Conservation (phyloP, 139 green algal species). For the Tetraselmis striata region DNA sequence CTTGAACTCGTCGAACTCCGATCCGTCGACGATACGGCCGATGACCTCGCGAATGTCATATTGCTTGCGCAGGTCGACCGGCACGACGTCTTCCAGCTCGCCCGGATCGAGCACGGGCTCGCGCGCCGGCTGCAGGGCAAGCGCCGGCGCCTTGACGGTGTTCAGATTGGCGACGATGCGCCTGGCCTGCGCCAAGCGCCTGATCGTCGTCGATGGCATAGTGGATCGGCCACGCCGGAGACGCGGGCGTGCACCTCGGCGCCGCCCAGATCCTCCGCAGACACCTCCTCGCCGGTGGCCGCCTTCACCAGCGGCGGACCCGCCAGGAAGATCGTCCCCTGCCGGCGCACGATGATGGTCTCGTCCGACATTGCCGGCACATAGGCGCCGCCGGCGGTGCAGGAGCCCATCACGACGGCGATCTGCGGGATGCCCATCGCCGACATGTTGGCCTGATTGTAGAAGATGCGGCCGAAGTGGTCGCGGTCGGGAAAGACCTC, state of each 20-base stretch:
- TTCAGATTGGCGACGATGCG: slow-evolving; percentile 54
- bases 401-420: slow-evolving; percentile 84
- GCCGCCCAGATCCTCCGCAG: slow-evolving; percentile 81
- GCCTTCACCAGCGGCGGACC: slow-evolving; percentile 61
- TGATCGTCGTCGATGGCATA: not conserved
- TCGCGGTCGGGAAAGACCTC: slow-evolving; percentile 90
- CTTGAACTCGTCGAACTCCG: slow-evolving; percentile 89
- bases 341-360: slow-evolving; percentile 65
- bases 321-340: slow-evolving; percentile 75
- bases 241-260: slow-evolving; percentile 74
- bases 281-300: slow-evolving; percentile 86
- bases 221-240: slow-evolving; percentile 31
- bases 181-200: slow-evolving; percentile 54
- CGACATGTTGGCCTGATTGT: slow-evolving; percentile 85
- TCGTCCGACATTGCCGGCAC: slow-evolving; percentile 75
- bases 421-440: slow-evolving; percentile 76
- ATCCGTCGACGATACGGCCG: slow-evolving; percentile 74
- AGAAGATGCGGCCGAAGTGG: slow-evolving; percentile 90
- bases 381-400: slow-evolving; percentile 86
- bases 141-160: too few species aligned
- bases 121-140: slow-evolving; percentile 1
- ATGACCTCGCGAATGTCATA: slow-evolving; percentile 74
- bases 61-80: slow-evolving; percentile 46
- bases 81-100: slow-evolving; percentile 43
- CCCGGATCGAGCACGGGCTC: too few species aligned